These are phyloP conservation scores for Lactifluus hygrophoroides DNA, from an alignment of 768 basidiomycete species.

Conservation along the genomic window DNA sequence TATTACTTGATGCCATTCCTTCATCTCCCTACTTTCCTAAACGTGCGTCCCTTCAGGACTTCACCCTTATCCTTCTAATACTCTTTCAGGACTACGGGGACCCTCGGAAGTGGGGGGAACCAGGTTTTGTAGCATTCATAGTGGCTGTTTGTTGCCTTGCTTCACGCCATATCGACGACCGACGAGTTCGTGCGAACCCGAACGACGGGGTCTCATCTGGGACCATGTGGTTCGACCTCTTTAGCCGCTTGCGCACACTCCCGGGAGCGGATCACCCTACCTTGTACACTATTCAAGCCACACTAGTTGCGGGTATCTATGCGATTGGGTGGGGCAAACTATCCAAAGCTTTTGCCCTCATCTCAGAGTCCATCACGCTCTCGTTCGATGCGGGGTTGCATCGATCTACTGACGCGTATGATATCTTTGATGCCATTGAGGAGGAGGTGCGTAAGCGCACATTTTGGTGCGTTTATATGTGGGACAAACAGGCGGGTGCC, in stretches of 20 bases:
- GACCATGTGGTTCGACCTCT: slow-evolving; percentile 86
- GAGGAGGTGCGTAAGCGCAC: slow-evolving; percentile 89
- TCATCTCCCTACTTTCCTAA: slow-evolving; percentile 82
- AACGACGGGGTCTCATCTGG: slow-evolving; percentile 82
- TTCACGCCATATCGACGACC: slow-evolving; percentile 88
- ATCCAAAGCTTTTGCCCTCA: slow-evolving; percentile 76
- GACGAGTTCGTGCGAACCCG: slow-evolving; percentile 76
- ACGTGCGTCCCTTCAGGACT: slow-evolving; percentile 36
- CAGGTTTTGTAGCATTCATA: slow-evolving; percentile 89
- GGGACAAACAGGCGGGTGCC: slow-evolving; percentile 89
- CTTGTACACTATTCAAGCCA: slow-evolving; percentile 84
- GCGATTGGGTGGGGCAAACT: slow-evolving; percentile 86
- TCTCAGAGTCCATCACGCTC: slow-evolving; percentile 82
- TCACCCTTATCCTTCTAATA: slow-evolving; percentile 11
- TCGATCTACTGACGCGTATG: slow-evolving; percentile 76
- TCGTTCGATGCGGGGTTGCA: slow-evolving; percentile 86
- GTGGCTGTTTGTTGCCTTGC: slow-evolving; percentile 89
- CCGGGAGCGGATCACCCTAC: slow-evolving; percentile 86
- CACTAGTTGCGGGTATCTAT: slow-evolving; percentile 87
- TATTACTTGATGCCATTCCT: slow-evolving; percentile 89
- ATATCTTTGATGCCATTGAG: slow-evolving; percentile 83
- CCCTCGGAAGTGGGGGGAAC: slow-evolving; percentile 91
- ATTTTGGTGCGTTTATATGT: slow-evolving; percentile 94
- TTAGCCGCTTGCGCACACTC: slow-evolving; percentile 77
- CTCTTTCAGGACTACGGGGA: slow-evolving; percentile 75